These are phyloP conservation scores for Bocquillonia castaneifolia DNA, from an alignment of 441 rosid species.

Conservation along the genomic window DNA sequence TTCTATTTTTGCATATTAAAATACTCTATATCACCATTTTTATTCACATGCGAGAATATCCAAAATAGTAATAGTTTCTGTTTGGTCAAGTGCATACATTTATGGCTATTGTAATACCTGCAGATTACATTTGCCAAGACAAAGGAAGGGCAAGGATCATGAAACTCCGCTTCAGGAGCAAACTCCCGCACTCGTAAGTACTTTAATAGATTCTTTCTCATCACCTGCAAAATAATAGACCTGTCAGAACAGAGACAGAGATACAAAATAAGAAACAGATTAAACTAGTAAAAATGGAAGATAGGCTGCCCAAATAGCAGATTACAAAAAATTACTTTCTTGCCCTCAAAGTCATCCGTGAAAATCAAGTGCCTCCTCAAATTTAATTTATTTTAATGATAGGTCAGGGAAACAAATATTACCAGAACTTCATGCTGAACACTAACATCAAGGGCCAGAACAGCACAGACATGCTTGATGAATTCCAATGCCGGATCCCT, in stretches of 20 bases:
- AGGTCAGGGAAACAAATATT: slow-evolving; percentile 14
- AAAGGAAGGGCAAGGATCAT: slow-evolving; percentile 65
- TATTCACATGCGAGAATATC: not conserved
- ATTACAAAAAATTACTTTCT: not conserved
- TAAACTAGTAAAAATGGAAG: no score
- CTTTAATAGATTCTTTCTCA: slow-evolving; percentile 81
- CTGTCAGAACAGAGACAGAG: no score
- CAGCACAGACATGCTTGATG: slow-evolving; percentile 72
- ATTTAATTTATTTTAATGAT: not conserved
- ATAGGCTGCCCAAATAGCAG: not conserved
- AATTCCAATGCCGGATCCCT: slow-evolving; percentile 75
- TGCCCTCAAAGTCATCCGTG: not conserved
- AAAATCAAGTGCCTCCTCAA: not conserved
- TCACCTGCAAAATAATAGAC: slow-evolving; percentile 42
- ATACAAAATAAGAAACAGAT: no score
- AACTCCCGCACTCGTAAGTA: slow-evolving; percentile 69
- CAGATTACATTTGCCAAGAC: slow-evolving; percentile 80
- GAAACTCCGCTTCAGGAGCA: slow-evolving; percentile 86
- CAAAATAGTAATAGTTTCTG: not conserved
- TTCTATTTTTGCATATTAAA: not conserved
- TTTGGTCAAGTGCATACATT: not conserved
- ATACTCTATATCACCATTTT: not conserved
- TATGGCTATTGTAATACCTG: slow-evolving; percentile 45
- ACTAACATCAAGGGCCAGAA: slow-evolving; percentile 74
- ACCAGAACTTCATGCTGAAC: slow-evolving; percentile 92